These are phyloP conservation scores for Fonsecaea erecta DNA, from an alignment of 2,329 filamentous ascomycete species.

Conservation along the genomic window DNA sequence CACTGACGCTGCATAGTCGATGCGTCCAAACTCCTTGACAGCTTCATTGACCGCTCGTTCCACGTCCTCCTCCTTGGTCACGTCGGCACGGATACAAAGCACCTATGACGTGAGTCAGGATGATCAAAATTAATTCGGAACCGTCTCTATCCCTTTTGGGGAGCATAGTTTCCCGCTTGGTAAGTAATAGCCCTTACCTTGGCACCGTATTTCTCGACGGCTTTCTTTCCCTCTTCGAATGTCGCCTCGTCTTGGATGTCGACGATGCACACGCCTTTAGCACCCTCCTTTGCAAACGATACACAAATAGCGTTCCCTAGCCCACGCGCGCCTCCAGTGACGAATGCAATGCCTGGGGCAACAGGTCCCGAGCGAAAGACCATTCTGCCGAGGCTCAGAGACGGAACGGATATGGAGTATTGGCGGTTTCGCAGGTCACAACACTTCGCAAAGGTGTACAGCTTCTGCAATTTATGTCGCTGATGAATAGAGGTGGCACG, in stretches of 20 bases:
- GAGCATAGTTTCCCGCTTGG: background rate
- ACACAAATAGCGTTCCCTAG: constrained; percentile 46
- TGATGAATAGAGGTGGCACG: background rate
- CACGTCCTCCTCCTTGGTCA: constrained; percentile 30
- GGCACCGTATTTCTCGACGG: constrained; percentile 27
- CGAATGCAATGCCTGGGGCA: constrained; percentile 40
- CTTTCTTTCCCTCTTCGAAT: constrained; percentile 23
- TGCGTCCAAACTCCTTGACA: constrained; percentile 46
- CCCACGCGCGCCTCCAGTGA: constrained; percentile 46
- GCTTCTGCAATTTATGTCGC: background rate
- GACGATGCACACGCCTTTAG: constrained; percentile 45
- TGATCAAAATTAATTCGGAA: background rate
- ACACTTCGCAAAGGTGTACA: background rate
- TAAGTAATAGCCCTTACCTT: constrained; percentile 14
- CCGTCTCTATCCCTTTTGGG: background rate
- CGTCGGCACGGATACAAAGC: constrained; percentile 31
- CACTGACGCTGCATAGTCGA: constrained; percentile 77
- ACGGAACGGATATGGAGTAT: background rate
- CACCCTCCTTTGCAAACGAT: constrained; percentile 43
- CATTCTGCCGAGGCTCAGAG: constrained; percentile 9
- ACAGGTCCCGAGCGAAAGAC: constrained; percentile 26
- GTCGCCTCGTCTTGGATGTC: constrained; percentile 31
- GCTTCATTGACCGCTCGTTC: constrained; percentile 27
- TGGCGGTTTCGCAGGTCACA: background rate
- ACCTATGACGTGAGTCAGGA: constrained; percentile 8